Evolutionary conservation across 148 eudicot genomes (phyloP), one percentile per base, ranked within the genome.

Genomic region (Amaranthus hypochondriacus): DNA sequence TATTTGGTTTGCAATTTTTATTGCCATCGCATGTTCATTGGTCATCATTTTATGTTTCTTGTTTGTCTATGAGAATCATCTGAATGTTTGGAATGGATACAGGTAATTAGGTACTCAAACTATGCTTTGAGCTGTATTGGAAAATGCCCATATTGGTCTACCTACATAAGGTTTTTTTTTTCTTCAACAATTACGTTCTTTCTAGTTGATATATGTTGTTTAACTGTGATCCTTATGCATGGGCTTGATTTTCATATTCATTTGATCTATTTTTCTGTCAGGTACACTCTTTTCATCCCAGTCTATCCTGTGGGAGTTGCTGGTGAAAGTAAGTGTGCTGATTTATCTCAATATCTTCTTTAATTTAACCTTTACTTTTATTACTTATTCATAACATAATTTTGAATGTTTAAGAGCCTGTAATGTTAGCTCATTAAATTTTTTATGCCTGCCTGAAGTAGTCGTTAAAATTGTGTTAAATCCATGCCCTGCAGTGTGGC

Each of bases 231-330:
- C 4, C 57, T 39, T 28, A 39, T 53, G 56, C 64, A 48, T 5
- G 48, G 48, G 11, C 18, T 51, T 15, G 6, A 2, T 12, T 73
- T 58, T 60, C 48, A 57, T 48, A 9, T 59, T 72, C 6, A 4
- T 18, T 62, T 55, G 43, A 62, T 67, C 21, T 51, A 58, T 15
- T 67, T 7, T 48, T 59, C 48, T 49, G 39, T 66, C 76, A 93
- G 98, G 87, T 93, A 93, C 86, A 93, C 94, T 76, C 88, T 83
- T 63, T 91, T 91, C 81, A 89, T 93, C 72, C 72, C 84, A 46
- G 54, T 93, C 75, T 93, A 85, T 82, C 98, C 98, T 6, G 70
- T 82, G 54, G 98, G 98, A 68, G 76, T 87, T 76, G 69, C 75
- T 70, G 91, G 93, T 86, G 98, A 93, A 89, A 87, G 97, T 93